Percentiles rank a stretch among this genome's conserved stretches.
Evolutionary conservation across 2,329 filamentous ascomycete species (phyloP).

Genomic region (Juglanconis sp.): DNA sequence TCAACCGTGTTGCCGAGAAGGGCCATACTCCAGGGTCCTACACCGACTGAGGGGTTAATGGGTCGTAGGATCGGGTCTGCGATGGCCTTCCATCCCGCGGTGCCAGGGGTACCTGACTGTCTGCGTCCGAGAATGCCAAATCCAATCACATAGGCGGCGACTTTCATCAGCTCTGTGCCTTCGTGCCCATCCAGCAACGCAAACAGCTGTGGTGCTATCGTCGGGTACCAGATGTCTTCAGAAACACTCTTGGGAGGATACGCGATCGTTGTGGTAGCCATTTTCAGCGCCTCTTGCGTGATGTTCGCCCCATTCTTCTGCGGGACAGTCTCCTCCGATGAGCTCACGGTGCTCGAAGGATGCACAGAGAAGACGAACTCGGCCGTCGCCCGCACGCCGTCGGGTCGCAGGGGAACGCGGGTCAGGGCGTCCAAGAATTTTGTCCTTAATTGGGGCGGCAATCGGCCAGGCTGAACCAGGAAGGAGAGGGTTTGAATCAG

Average conservation of each 20-base stretch:
- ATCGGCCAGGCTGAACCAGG: conserved; percentile 58
- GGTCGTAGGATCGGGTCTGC: conserved; percentile 53
- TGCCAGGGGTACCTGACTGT: conserved; percentile 59
- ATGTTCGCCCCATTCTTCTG: conserved; percentile 61
- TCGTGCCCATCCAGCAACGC: conserved; percentile 58
- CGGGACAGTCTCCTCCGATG: conserved; percentile 38
- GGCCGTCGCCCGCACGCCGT: conserved; percentile 64
- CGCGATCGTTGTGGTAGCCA: conserved; percentile 60
- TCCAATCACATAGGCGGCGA: conserved; percentile 60
- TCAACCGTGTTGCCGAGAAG: conserved; percentile 27
- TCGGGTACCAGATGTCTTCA: conserved; percentile 57
- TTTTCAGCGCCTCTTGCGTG: conserved; percentile 64
- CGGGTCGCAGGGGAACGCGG: conserved; percentile 55
- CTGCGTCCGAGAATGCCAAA: conserved; percentile 65
- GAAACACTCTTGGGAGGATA: conserved; percentile 53
- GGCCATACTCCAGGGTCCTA: conserved; percentile 3
- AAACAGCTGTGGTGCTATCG: conserved; percentile 59
- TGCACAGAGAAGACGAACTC: conserved; percentile 72
- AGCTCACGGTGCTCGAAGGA: conserved; percentile 45
- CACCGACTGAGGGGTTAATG: conserved; percentile 41
- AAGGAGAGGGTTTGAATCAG: conserved; percentile 61
- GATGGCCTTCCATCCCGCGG: conserved; percentile 61
- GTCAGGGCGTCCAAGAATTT: conserved; percentile 57
- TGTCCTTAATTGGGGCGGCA: conserved; percentile 58
- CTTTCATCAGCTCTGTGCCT: conserved; percentile 55